These are phyloP conservation scores for Moniliophthora roreri DNA, from an alignment of 1,284 basidiomycete genomes.

Conservation along the genomic window DNA sequence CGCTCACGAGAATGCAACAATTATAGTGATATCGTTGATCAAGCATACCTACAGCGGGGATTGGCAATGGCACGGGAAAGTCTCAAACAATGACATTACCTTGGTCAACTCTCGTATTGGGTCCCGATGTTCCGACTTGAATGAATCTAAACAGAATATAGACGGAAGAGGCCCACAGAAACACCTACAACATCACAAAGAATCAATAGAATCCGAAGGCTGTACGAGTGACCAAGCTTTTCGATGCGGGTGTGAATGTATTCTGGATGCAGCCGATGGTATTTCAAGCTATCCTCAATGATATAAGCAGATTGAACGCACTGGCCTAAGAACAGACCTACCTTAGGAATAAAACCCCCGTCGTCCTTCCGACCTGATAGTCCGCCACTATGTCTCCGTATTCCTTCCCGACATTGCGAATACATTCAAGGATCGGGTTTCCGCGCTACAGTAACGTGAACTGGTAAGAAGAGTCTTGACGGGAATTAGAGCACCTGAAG, in stretches of 20 bases:
- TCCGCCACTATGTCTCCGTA: slow-evolving; percentile 94
- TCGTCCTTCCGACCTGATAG: slow-evolving; percentile 95
- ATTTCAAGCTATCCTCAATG: slow-evolving; percentile 69
- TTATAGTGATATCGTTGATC: slow-evolving; percentile 90
- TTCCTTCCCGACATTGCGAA: slow-evolving; percentile 90
- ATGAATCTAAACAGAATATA: background rate
- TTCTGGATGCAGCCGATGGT: slow-evolving; percentile 96
- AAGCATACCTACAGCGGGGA: slow-evolving; percentile 62
- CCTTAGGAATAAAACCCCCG: slow-evolving; percentile 92
- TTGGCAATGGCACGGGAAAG: too few relatives aligned
- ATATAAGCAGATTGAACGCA: background rate
- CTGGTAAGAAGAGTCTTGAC: slow-evolving; percentile 3
- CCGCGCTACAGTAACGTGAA: slow-evolving; percentile 56
- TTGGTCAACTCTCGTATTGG: slow-evolving; percentile 93
- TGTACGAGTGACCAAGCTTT: slow-evolving; percentile 80
- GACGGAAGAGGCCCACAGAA: background rate
- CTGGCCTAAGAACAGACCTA: slow-evolving; percentile 28
- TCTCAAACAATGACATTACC: too few relatives aligned
- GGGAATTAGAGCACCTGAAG: slow-evolving; percentile 35
- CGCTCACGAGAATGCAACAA: slow-evolving; percentile 89
- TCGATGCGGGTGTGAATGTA: slow-evolving; percentile 93
- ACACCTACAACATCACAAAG: slow-evolving; percentile 86
- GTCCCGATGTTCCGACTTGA: slow-evolving; percentile 85
- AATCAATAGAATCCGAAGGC: slow-evolving; percentile 85
- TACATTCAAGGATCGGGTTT: slow-evolving; percentile 84